Percentiles rank a stretch among this genome's conserved stretches.
Evolutionary conservation across 495 filamentous ascomycete species (phyloP).

Genomic region (Neurospora africana): DNA sequence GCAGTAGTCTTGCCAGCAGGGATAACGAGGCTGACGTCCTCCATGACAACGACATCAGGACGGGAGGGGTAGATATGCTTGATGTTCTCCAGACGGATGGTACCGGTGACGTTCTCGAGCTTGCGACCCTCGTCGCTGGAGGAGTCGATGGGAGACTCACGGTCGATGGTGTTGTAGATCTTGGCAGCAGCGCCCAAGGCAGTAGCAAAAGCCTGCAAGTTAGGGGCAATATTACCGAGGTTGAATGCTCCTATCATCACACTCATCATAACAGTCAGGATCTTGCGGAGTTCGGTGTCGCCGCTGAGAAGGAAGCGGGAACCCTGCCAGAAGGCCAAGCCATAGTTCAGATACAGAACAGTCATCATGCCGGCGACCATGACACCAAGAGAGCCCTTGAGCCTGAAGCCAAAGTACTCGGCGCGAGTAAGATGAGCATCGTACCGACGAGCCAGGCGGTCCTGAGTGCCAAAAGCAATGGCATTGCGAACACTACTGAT

Average conservation of each 20-base stretch:
- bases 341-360: constrained; percentile 80
- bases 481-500: constrained; percentile 88
- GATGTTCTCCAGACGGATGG: constrained; percentile 70
- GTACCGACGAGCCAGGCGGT: constrained; percentile 77
- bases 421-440: constrained; percentile 61
- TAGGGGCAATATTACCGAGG: constrained; percentile 79
- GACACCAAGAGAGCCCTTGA: constrained; percentile 54
- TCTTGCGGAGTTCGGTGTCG: constrained; percentile 40
- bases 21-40: constrained; percentile 65
- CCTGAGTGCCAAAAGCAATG: constrained; percentile 87
- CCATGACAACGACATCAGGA: constrained; percentile 79
- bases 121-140: constrained; percentile 57
- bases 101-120: constrained; percentile 61
- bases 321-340: constrained; percentile 92
- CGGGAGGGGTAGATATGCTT: constrained; percentile 92
- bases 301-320: constrained; percentile 63
- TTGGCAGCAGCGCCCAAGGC: constrained; percentile 76
- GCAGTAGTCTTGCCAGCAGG: constrained; percentile 82
- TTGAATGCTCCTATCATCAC: constrained; percentile 89
- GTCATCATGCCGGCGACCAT: constrained; percentile 80
- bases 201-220: constrained; percentile 65
- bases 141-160: constrained; percentile 77
- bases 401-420: constrained; percentile 65
- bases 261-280: constrained; percentile 77
- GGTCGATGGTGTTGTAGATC: constrained; percentile 88